Evolutionary conservation across 2,329 filamentous ascomycete species (phyloP).

Genomic region (Anthostomella pinea): DNA sequence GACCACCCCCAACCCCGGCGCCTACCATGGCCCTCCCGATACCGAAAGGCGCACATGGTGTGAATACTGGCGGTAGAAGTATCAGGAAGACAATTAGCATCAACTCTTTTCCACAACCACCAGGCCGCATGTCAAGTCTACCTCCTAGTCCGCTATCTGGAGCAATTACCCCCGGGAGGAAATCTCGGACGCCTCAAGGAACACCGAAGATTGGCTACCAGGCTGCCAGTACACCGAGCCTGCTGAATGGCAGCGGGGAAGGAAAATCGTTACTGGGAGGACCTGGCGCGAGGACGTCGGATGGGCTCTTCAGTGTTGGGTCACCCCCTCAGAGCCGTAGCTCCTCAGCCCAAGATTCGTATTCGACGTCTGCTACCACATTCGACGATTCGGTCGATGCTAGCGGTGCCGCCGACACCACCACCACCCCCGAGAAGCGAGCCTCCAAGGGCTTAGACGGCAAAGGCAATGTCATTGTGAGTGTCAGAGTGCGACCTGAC

Average conservation of each 20-base stretch:
- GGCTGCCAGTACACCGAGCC: conserved; percentile 60
- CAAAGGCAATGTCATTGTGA: conserved; percentile 95
- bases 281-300: conserved; percentile 63
- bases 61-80: conserved; percentile 62
- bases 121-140: conserved; percentile 63
- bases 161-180: conserved; percentile 44
- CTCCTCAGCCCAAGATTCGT: conserved; percentile 89
- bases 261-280: conserved; percentile 67
- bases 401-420: conserved; percentile 34
- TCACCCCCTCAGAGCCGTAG: conserved; percentile 87
- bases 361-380: conserved; percentile 84
- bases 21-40: conserved; percentile 54
- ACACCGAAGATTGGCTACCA: conserved; percentile 53
- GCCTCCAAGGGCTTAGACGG: conserved; percentile 58
- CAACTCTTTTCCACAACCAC: conserved; percentile 88
- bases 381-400: conserved; percentile 74
- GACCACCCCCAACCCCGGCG: conserved; percentile 49
- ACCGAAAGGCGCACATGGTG: conserved; percentile 51
- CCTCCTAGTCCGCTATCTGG: conserved; percentile 60
- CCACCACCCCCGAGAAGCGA: conserved; percentile 43
- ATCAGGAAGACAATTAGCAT: conserved; percentile 89
- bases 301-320: conserved; percentile 71
- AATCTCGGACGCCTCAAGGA: conserved; percentile 49
- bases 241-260: conserved; percentile 77
- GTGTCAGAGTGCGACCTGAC: conserved; percentile 89